Conservation (phyloP, 768 basidiomycete species). For the Boletus rex-veris region DNA sequence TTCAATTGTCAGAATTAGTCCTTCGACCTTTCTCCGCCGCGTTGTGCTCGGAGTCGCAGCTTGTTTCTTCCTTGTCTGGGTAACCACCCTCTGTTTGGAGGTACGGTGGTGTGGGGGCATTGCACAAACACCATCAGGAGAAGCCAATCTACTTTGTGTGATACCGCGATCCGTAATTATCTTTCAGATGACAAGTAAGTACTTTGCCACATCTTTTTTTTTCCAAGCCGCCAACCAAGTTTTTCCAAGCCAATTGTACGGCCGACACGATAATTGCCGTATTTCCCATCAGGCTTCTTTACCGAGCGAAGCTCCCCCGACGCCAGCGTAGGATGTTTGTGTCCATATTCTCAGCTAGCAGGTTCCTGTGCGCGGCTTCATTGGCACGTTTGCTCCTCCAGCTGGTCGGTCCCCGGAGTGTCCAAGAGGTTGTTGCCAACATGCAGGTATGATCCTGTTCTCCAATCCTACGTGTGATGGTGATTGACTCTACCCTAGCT, state of each 20-base stretch:
- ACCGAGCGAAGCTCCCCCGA: constrained; percentile 13
- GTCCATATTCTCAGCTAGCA: constrained; percentile 11
- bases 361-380: constrained; percentile 4
- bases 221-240: too few relatives aligned
- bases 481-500: not conserved
- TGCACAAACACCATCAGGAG: not conserved
- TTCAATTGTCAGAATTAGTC: constrained; percentile 9
- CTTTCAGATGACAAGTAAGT: constrained; percentile 7
- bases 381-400: not conserved
- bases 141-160: not conserved
- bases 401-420: not conserved
- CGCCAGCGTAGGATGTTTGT: constrained; percentile 18
- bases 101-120: constrained; percentile 7
- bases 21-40: not conserved
- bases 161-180: constrained; percentile 3
- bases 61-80: constrained; percentile 3
- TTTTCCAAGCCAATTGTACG: not conserved
- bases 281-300: constrained; percentile 13
- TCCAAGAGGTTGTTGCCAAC: not conserved
- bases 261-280: not conserved
- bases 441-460: not conserved
- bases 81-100: constrained; percentile 1
- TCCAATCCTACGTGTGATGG: not conserved
- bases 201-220: not conserved
- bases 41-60: not conserved